Evolutionary conservation across 108 stramenopile species (phyloP).

Genomic region (Skeletonema potamos): DNA sequence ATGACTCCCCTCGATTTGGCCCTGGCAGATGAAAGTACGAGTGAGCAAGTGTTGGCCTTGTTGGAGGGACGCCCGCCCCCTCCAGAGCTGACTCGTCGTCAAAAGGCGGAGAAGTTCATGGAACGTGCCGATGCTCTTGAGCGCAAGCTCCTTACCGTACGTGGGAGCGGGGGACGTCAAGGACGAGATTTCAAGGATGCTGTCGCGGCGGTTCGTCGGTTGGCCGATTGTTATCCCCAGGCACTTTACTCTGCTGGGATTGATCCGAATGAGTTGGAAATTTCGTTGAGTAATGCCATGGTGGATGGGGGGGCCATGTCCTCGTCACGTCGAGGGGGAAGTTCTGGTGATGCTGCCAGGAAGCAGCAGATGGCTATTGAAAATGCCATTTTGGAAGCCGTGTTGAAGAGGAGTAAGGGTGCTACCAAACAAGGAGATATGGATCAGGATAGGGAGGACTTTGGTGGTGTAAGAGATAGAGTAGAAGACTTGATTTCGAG

Average conservation of each 20-base stretch:
- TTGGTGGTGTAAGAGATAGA: slow-evolving; percentile 64
- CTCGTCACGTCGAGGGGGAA: slow-evolving; percentile 39
- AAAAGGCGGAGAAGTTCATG: slow-evolving; percentile 81
- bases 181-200: slow-evolving; percentile 72
- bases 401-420: slow-evolving; percentile 56
- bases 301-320: slow-evolving; percentile 20
- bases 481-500: slow-evolving; percentile 82
- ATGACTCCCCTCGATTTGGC: slow-evolving; percentile 90
- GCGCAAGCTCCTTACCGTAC: slow-evolving; percentile 55
- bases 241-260: slow-evolving; percentile 85
- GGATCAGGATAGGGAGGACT: slow-evolving; percentile 16
- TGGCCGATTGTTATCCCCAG: slow-evolving; percentile 89
- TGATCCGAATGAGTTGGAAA: slow-evolving; percentile 66
- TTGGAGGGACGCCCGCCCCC: slow-evolving; percentile 86
- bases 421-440: slow-evolving; percentile 6
- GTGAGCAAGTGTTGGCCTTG: slow-evolving; percentile 79
- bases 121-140: slow-evolving; percentile 81
- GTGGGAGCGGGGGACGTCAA: slow-evolving; percentile 61
- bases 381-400: slow-evolving; percentile 69
- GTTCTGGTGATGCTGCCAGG: slow-evolving; percentile 52
- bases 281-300: slow-evolving; percentile 73
- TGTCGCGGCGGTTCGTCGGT: slow-evolving; percentile 70
- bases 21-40: slow-evolving; percentile 65
- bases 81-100: slow-evolving; percentile 76
- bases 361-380: slow-evolving; percentile 56